A percentile compares a stretch with the other conserved stretches of the same genome.
These are phyloP conservation scores for Vaccinium corymbosum DNA, from an alignment of 148 eudicot genomes.

Conservation along the genomic window DNA sequence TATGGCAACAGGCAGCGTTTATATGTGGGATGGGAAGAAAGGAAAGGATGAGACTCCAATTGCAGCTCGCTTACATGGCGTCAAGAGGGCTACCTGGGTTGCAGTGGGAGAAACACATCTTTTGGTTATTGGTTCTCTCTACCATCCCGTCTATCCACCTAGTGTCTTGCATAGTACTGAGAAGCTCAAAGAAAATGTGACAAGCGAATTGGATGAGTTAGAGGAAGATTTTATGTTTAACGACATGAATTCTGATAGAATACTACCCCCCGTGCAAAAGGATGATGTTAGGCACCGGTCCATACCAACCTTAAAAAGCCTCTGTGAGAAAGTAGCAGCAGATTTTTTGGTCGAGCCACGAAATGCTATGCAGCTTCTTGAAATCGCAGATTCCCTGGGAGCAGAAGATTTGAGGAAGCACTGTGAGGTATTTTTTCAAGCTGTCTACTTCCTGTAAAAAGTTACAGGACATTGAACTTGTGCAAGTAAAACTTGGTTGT, in stretches of 20 bases:
- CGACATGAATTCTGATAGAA: constrained; percentile 42
- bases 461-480: background rate
- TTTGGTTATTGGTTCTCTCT: constrained; percentile 67
- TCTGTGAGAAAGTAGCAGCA: constrained; percentile 88
- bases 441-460: background rate
- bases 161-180: constrained; percentile 28
- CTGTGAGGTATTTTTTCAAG: constrained; percentile 60
- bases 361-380: constrained; percentile 77
- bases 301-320: constrained; percentile 77
- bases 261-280: constrained; percentile 20
- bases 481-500: background rate
- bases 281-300: constrained; percentile 27
- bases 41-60: constrained; percentile 52
- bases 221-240: constrained; percentile 68
- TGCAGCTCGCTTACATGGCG: constrained; percentile 69
- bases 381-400: constrained; percentile 85
- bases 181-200: constrained; percentile 23
- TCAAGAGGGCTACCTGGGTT: constrained; percentile 77
- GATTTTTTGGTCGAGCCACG: constrained; percentile 81
- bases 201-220: constrained; percentile 52
- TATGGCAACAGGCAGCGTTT: constrained; percentile 73
- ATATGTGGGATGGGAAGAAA: constrained; percentile 88
- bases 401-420: constrained; percentile 83
- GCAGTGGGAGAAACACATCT: constrained; percentile 95
- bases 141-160: constrained; percentile 71